phyloP scores from a whole-genome alignment of 768 basidiomycete genomes.

The Lentinula boryana region DNA sequence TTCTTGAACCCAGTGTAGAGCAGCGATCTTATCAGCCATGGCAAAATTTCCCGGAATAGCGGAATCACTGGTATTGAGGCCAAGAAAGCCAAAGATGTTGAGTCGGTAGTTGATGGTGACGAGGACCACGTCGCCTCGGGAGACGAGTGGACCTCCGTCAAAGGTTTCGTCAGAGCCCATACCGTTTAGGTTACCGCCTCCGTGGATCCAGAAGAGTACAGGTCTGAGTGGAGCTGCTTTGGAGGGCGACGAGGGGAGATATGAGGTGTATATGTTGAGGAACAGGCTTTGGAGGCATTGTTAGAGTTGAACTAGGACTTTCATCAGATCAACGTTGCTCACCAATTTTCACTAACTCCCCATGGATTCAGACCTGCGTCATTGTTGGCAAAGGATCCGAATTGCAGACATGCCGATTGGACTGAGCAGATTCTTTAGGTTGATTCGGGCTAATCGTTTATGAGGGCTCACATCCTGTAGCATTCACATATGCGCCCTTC shows the following conservation, averaged over 20 bases:
- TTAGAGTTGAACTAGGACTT: background rate
- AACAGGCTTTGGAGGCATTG: conserved; percentile 11
- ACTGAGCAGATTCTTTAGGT: background rate
- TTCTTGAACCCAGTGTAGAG: conserved; percentile 38
- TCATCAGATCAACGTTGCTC: background rate
- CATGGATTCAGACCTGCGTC: conserved; percentile 13
- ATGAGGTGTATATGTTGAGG: conserved; percentile 31
- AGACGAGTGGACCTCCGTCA: conserved; percentile 29
- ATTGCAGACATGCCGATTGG: conserved; percentile 14
- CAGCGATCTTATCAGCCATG: conserved; percentile 31
- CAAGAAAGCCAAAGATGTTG: conserved; percentile 31
- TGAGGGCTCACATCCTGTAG: conserved; percentile 21
- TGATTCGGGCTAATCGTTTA: background rate
- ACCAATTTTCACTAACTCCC: conserved; percentile 16
- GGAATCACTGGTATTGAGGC: conserved; percentile 21
- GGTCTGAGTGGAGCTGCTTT: conserved; percentile 21
- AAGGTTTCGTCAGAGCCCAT: conserved; percentile 26
- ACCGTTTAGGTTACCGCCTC: conserved; percentile 29
- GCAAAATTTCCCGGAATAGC: conserved; percentile 33
- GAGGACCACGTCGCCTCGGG: conserved; percentile 30
- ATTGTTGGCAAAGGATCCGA: conserved; percentile 10
- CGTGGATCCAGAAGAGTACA: conserved; percentile 35
- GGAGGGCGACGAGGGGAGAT: conserved; percentile 18
- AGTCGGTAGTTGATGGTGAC: conserved; percentile 37
- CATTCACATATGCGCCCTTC: conserved; percentile 21